phyloP scores from a whole-genome alignment of 148 eudicot genomes.

The Vaccinium darrowii region DNA sequence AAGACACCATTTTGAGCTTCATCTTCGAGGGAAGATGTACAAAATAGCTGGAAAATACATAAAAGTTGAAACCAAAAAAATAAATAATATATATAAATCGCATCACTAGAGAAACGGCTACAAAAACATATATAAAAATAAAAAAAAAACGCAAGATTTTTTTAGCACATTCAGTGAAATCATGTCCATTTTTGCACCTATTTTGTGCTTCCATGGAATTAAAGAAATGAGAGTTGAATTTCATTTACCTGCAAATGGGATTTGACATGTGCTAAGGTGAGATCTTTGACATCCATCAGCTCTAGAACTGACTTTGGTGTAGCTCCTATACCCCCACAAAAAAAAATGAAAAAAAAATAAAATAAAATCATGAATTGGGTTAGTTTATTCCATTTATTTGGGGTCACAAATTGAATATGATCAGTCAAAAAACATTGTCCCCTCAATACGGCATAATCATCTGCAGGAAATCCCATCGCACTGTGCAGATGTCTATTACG shows the following conservation, averaged over 20 bases:
- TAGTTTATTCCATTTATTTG: neutral
- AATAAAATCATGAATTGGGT: neutral
- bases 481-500: too few species aligned
- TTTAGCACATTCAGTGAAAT: too few species aligned
- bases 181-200: neutral
- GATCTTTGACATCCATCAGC: conserved; percentile 99
- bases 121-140: neutral
- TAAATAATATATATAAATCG: too few species aligned
- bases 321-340: conserved; percentile 56
- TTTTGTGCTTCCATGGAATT: neutral
- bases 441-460: too few species aligned
- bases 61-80: neutral
- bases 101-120: neutral
- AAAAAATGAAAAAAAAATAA: neutral
- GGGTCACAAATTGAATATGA: too few species aligned
- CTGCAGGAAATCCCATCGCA: too few species aligned
- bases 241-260: conserved; percentile 86
- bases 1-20: neutral
- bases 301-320: conserved; percentile 96
- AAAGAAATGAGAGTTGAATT: neutral
- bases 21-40: neutral
- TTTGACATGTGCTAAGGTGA: conserved; percentile 94
- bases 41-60: neutral
- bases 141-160: too few species aligned
- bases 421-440: too few species aligned